Percentiles rank a stretch among this genome's conserved stretches.
These are phyloP conservation scores for Tuber indicum DNA, from an alignment of 495 filamentous ascomycete genomes.

Conservation along the genomic window DNA sequence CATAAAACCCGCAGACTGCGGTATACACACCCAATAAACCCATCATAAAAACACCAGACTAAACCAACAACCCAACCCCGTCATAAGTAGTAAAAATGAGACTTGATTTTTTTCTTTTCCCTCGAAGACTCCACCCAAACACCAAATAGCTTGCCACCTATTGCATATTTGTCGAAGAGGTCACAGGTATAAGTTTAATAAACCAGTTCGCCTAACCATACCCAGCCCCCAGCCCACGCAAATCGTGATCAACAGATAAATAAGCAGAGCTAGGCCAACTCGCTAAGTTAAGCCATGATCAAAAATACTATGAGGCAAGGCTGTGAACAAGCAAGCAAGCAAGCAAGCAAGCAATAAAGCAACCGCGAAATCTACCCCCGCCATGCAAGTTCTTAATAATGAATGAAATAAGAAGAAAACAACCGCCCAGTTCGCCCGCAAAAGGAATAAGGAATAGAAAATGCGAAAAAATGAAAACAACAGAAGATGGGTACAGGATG, in stretches of 20 bases:
- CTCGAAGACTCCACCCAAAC: not conserved
- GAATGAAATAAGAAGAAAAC: not conserved
- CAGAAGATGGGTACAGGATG: not conserved
- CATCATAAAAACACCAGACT: not conserved
- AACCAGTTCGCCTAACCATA: not conserved
- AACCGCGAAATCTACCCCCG: not conserved
- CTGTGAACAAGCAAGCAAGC: not conserved
- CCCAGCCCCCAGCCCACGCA: not conserved
- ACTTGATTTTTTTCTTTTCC: not conserved
- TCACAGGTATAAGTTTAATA: not conserved
- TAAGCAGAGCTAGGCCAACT: not conserved
- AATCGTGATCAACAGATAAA: not conserved
- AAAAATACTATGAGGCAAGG: not conserved
- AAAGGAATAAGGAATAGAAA: not conserved
- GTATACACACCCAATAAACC: not conserved
- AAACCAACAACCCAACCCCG: not conserved
- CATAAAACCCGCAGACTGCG: not conserved
- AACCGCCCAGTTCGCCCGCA: not conserved
- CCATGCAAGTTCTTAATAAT: not conserved
- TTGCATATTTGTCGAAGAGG: not conserved
- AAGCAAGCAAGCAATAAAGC: not conserved
- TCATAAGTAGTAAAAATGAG: not conserved
- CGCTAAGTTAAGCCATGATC: not conserved
- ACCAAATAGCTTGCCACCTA: not conserved
- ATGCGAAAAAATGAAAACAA: not conserved